Base-by-base conservation (phyloP, 805 yeast species). In the Cyberlindnera americana region DNA sequence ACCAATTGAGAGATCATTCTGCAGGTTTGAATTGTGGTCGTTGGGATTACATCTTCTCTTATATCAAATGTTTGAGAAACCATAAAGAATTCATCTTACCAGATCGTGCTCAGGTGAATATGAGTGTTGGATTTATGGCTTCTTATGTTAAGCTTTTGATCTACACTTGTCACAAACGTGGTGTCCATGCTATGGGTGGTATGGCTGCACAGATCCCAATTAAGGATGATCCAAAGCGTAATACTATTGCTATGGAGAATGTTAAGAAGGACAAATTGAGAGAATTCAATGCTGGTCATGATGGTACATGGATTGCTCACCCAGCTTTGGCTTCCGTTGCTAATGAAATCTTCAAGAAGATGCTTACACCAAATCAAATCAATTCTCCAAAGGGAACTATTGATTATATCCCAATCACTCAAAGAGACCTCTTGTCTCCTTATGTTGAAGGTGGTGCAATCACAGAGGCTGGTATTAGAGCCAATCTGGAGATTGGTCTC, bases 201-300 rank as follows among this genome's bases (percentile, higher is more conserved):
- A 84, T 84, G 95, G 91, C 93, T 50, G 91, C 91, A 6, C 85
- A 83, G 50, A 83, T 84, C 53, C 93, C 93, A 47, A 84, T 83
- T 65, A 83, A 83, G 63, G 72, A 77, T 46, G 89, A 84, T 53
- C 70, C 71, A 24, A 75, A 64, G 36, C 77, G 79, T 43, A 83
- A 84, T 64, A 67, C 69, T 30, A 64, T 66, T 35, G 91, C 90
- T 6, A 71, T 84, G 78, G 75, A 71, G 33, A 82, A 82, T 51
- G 93, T 84, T 35, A 74, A 77, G 50, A 75, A 70, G 58, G 95
- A 84, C 62, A 84, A 84, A 63, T 72, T 80, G 49, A 70, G 93
- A 55, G 95, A 84, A 63, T 81, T 83, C 33, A 62, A 69, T 32
- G 81, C 83, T 35, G 93, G 93, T 37, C 88, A 86, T 63, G 93